phyloP scores from a whole-genome alignment of 768 basidiomycete species.

The Royoungia palumana region DNA sequence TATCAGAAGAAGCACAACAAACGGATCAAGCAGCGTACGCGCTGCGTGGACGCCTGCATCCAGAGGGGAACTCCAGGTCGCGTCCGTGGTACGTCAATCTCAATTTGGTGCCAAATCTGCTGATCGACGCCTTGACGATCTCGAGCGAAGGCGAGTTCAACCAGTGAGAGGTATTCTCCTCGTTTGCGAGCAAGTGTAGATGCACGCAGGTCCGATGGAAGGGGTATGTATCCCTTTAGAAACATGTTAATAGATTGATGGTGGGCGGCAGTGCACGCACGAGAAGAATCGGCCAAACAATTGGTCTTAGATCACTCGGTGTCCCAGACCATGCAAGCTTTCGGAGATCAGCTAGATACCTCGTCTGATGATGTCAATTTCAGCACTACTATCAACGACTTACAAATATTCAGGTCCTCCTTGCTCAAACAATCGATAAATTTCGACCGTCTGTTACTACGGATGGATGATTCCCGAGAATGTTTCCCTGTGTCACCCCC shows the following conservation, averaged over 20 bases:
- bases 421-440: conserved; percentile 75
- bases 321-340: conserved; percentile 96
- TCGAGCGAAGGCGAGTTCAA: conserved; percentile 84
- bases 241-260: conserved; percentile 4
- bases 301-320: conserved; percentile 79
- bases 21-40: conserved; percentile 48
- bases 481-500: conserved; percentile 51
- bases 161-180: conserved; percentile 86
- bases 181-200: conserved; percentile 85
- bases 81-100: conserved; percentile 96
- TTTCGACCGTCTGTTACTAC: conserved; percentile 73
- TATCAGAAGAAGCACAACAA: conserved; percentile 12
- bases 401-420: conserved; percentile 81
- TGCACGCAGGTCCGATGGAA: conserved; percentile 71
- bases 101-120: conserved; percentile 99
- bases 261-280: conserved; percentile 44
- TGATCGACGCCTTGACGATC: conserved; percentile 87
- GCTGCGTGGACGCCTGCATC: conserved; percentile 87
- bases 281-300: conserved; percentile 92
- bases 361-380: conserved; percentile 4
- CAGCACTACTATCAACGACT: conserved; percentile 23
- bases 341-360: conserved; percentile 64
- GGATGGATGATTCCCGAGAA: conserved; percentile 71
- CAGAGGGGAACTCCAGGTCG: conserved; percentile 87
- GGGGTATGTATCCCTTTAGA: conserved; percentile 83